Conservation (phyloP, 306 rosid species). For the Citrullus amarus region DNA sequence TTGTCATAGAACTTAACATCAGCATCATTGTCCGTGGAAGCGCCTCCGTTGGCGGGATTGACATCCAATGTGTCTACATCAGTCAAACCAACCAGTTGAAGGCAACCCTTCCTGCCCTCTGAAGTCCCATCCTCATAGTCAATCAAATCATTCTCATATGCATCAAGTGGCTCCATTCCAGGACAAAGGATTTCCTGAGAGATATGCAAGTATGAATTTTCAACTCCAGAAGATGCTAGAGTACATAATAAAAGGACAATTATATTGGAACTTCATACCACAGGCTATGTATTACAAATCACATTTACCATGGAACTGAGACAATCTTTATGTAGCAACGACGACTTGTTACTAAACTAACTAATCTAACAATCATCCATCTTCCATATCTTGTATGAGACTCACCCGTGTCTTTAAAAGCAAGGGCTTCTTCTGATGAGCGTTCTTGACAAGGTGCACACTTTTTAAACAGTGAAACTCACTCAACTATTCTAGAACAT, state of each 20-base stretch:
- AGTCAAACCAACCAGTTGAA: constrained; percentile 33
- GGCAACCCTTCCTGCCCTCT: constrained; percentile 39
- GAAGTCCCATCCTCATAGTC: constrained; percentile 49
- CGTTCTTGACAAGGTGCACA: neutral
- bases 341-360: neutral
- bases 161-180: constrained; percentile 50
- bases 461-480: neutral
- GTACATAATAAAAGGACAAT: neutral
- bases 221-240: neutral
- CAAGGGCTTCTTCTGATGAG: neutral
- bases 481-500: neutral
- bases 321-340: neutral
- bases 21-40: constrained; percentile 50
- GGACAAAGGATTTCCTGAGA: constrained; percentile 40
- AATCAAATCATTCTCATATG: constrained; percentile 49
- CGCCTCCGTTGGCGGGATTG: constrained; percentile 34
- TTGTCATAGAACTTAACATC: constrained; percentile 61
- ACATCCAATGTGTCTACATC: constrained; percentile 35
- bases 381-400: neutral
- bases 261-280: neutral
- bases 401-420: neutral
- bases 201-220: neutral
- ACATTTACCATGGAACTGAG: neutral
- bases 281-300: neutral
- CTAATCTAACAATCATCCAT: neutral